Percentiles rank a stretch among this genome's conserved stretches.
Conservation (phyloP, 306 rosid genomes). For the Sicyos baderoa region DNA sequence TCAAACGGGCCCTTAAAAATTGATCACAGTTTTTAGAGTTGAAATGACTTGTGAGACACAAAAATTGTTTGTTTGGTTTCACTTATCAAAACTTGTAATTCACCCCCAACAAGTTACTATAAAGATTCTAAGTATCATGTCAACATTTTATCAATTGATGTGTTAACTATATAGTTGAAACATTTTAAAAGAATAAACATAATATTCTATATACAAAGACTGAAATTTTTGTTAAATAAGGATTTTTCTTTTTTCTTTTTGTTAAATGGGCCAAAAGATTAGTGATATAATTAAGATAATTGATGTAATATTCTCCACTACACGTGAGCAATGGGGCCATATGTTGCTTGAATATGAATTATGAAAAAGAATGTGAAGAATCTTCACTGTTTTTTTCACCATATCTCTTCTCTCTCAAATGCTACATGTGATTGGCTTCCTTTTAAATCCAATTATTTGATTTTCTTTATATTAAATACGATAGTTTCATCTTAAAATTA, state of each 20-base stretch:
- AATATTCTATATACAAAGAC: background rate
- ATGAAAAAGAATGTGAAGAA: slow-evolving; percentile 14
- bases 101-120: background rate
- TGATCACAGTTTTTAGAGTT: no score
- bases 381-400: slow-evolving; percentile 18
- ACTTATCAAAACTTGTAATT: background rate
- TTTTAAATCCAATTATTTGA: background rate
- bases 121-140: background rate
- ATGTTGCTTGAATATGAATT: background rate
- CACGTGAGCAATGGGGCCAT: slow-evolving; percentile 19
- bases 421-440: background rate
- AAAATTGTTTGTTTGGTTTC: background rate
- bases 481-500: no score
- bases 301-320: slow-evolving; percentile 16
- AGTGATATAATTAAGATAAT: background rate
- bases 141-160: background rate
- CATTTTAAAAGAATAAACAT: no score
- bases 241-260: background rate
- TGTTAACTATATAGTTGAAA: no score
- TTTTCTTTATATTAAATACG: no score
- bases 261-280: background rate
- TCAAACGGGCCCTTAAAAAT: no score
- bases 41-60: background rate
- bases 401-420: slow-evolving; percentile 5
- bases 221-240: background rate